Base-by-base conservation (phyloP, 1,284 basidiomycete species). In the Entoloma clypeatum region DNA sequence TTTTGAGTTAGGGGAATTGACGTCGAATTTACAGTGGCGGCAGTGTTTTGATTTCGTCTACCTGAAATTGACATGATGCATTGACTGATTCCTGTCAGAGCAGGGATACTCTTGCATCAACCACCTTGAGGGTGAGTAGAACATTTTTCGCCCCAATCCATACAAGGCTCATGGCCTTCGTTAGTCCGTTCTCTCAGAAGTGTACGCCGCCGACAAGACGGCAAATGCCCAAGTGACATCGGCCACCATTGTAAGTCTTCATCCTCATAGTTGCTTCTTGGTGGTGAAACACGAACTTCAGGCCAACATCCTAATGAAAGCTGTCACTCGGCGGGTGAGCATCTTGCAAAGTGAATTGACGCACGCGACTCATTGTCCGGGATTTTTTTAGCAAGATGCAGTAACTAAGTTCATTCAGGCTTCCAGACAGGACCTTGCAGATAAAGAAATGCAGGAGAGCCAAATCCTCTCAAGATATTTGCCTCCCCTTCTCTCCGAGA, bases 131-230 rank as follows among this genome's bases (percentile, higher is more conserved):
- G 36, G 81, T 85, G 52, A 45, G 76, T 57, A n/a, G 30, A 30
- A n/a, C 18, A 23, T 30, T 22, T 10, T 16, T 26, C 19, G n/a
- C n/a, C 23, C 10, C 26, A 16, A 31, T 28, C 21, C 22, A 41
- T 16, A 7, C 17, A n/a, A 14, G 28, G 5, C 17, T 30, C 14
- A 26, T 7, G 36, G 38, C 18, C 27, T 13, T 17, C 3, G 14
- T n/a, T 36, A 86, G 82, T 79, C 81, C 13, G 70, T 83, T 24
- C 66, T 86, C 7, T 70, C 83, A 5, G 83, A 87, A 46, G 69
- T 87, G 2, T 79, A 86, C 51, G 67, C 74, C 13, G 69, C 75
- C 25, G 84, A 86, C 63, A 87, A 87, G 59, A 58, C 58, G 3
- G 60, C 69, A 14, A 63, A 64, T 36, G 58, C 63, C 23, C 61